Base-by-base conservation (phyloP, 345 rosid genomes). In the Gossypium mustelinum region DNA sequence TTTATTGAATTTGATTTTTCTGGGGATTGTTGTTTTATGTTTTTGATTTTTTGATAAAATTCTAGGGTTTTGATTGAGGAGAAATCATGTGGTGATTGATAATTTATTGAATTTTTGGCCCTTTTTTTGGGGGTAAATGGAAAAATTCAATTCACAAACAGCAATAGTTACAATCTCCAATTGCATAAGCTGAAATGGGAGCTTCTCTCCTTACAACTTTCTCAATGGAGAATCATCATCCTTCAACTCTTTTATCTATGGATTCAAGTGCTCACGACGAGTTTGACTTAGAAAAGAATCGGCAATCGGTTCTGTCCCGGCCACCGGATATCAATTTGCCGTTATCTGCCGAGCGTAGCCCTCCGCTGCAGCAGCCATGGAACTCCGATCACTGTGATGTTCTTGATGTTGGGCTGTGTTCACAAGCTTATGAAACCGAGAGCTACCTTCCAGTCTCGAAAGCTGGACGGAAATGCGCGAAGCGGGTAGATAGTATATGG, bases 201-300 rank as follows among this genome's bases (percentile, higher is more conserved):
- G 61, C 20, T 57, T 20, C 9, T 20, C 61, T 82, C 63, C 83
- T 85, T 25, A 86, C 87, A 29, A 73, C 85, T 12, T 79, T 86
- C 80, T 76, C 83, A 11, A 94, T 94, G 94, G 98, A 94, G 86
- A 90, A 89, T 85, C 93, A 94, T 83, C 97, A 89, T 73, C 98
- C 94, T 45, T 94, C 97, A 44, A 94, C 98, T 34, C 88, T 94
- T 58, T 82, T 94, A 62, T 94, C 97, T 13, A 94, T 94, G 97
- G 98, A 94, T 85, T 90, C 97, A 1, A 87, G 97, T 76, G 89
- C 94, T 81, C 97, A 94, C 6, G 98, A 92, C 45, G 98, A 94
- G 62, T 80, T 90, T 57, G 97, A 92, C 75, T 84, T 94, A 74
- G 98, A 90, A 73, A 89, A 92, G 92, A 92, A 86, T 80, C 83